These are phyloP conservation scores for Euclidium syriacum DNA, from an alignment of 345 rosid genomes.

Conservation along the genomic window DNA sequence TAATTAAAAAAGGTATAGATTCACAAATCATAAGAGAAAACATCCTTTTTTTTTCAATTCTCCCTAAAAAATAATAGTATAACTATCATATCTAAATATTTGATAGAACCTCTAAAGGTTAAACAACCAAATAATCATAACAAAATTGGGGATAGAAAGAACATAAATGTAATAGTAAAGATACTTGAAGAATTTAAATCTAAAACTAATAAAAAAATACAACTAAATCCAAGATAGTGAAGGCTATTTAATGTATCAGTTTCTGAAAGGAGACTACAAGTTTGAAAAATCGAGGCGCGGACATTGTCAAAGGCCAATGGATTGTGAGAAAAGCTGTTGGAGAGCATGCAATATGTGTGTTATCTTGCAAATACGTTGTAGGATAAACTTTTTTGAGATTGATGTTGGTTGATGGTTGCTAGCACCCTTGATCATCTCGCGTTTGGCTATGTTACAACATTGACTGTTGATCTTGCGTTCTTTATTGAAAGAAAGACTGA, in stretches of 20 bases:
- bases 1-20: no score
- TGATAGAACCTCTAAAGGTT: no score
- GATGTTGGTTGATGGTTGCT: slow-evolving; percentile 93
- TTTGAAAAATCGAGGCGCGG: slow-evolving; percentile 81
- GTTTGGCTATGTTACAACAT: slow-evolving; percentile 70
- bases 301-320: slow-evolving; percentile 96
- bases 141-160: no score
- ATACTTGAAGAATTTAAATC: no score
- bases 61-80: no score
- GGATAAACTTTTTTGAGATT: slow-evolving; percentile 62
- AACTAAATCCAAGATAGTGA: no score
- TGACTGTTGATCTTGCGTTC: slow-evolving; percentile 92
- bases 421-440: slow-evolving; percentile 90
- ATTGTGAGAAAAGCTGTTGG: slow-evolving; percentile 94
- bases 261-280: slow-evolving; percentile 72
- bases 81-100: no score
- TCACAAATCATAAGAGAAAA: no score
- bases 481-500: slow-evolving; percentile 74
- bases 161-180: no score
- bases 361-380: slow-evolving; percentile 53
- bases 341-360: slow-evolving; percentile 88
- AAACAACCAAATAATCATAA: no score
- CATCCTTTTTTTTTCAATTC: no score
- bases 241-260: slow-evolving; percentile 67
- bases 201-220: no score